These are phyloP conservation scores for Mallotus nudiflorus DNA, from an alignment of 345 rosid species.

Conservation along the genomic window DNA sequence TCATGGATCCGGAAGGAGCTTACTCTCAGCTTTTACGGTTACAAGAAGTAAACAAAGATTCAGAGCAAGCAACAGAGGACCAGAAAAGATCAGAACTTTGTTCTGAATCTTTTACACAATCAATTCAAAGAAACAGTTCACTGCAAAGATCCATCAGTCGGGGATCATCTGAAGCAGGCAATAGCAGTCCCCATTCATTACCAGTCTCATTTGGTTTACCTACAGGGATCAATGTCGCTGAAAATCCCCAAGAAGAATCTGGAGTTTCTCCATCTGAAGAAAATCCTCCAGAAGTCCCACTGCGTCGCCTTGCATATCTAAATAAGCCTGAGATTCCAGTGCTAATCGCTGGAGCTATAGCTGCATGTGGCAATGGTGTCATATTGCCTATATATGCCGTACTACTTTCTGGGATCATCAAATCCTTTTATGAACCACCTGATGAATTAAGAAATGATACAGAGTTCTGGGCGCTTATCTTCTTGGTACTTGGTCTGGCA, in stretches of 20 bases:
- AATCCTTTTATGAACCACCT: conserved; percentile 59
- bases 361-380: conserved; percentile 50
- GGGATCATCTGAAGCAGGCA: conserved; percentile 58
- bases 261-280: conserved; percentile 29
- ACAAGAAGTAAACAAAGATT: conserved; percentile 58
- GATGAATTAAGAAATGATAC: conserved; percentile 56
- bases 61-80: conserved; percentile 42
- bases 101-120: conserved; percentile 24
- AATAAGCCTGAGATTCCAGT: conserved; percentile 86
- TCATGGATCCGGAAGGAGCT: conserved; percentile 72
- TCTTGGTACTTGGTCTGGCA: conserved; percentile 51
- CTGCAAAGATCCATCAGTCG: conserved; percentile 51
- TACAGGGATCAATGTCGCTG: conserved; percentile 38
- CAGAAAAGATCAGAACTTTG: conserved; percentile 13
- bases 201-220: conserved; percentile 61
- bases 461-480: conserved; percentile 65
- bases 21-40: conserved; percentile 79
- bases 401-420: conserved; percentile 49
- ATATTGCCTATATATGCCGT: conserved; percentile 60
- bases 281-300: conserved; percentile 46
- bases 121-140: conserved; percentile 46
- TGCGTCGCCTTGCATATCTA: conserved; percentile 56
- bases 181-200: conserved; percentile 56
- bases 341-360: conserved; percentile 51
- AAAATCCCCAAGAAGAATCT: conserved; percentile 22